Conservation (phyloP, 768 basidiomycete species). For the Phaeotremella skinneri region DNA sequence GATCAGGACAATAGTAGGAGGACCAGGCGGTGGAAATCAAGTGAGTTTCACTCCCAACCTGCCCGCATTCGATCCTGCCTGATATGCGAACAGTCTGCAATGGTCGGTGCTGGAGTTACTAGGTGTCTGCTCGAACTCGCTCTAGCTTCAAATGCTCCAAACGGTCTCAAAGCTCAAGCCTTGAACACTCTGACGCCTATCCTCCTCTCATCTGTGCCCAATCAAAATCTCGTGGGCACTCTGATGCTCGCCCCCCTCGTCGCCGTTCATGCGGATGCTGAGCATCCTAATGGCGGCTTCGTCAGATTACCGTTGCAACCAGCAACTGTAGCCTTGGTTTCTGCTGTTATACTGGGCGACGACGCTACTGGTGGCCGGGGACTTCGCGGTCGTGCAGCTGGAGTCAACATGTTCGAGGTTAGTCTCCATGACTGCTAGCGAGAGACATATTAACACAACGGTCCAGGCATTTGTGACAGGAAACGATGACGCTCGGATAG, state of each 20-base stretch:
- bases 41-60: slow-evolving; percentile 26
- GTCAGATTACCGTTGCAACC: slow-evolving; percentile 74
- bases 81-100: slow-evolving; percentile 40
- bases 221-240: slow-evolving; percentile 68
- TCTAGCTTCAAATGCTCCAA: slow-evolving; percentile 90
- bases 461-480: slow-evolving; percentile 50
- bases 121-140: slow-evolving; percentile 83
- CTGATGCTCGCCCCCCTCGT: slow-evolving; percentile 68
- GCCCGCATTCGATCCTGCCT: not conserved
- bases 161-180: slow-evolving; percentile 76
- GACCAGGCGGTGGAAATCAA: slow-evolving; percentile 54
- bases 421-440: slow-evolving; percentile 1
- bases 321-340: slow-evolving; percentile 76
- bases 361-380: slow-evolving; percentile 70
- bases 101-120: slow-evolving; percentile 55
- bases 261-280: slow-evolving; percentile 70
- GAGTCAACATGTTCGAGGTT: slow-evolving; percentile 81
- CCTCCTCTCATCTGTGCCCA: slow-evolving; percentile 66
- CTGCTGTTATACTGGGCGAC: slow-evolving; percentile 82
- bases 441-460: slow-evolving; percentile 4
- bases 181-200: slow-evolving; percentile 63
- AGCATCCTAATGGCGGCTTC: slow-evolving; percentile 49
- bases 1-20: slow-evolving; percentile 74
- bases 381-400: slow-evolving; percentile 69
- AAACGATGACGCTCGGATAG: slow-evolving; percentile 53